Conservation (phyloP, 441 rosid genomes). For the Flueggea neowawraea region DNA sequence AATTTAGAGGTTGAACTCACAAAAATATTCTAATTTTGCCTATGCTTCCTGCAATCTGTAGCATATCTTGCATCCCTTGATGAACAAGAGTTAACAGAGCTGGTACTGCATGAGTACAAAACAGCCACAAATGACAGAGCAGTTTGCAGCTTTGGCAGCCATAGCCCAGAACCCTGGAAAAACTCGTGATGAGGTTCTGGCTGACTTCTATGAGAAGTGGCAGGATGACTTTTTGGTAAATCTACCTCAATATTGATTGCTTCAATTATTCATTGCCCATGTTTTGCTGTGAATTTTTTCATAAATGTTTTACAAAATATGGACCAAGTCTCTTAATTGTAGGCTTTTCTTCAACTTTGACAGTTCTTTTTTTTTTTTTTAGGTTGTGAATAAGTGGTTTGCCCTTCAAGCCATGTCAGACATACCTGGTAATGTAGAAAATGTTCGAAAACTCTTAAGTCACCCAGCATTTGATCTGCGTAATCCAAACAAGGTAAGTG, state of each 20-base stretch:
- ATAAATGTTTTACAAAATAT: too few species aligned
- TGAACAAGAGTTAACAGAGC: constrained; percentile 46
- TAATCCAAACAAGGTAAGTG: constrained; percentile 84
- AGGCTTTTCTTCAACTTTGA: too few species aligned
- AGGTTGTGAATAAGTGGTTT: constrained; percentile 99
- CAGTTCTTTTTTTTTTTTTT: constrained; percentile 9
- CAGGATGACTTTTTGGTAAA: constrained; percentile 77
- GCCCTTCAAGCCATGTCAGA: constrained; percentile 87
- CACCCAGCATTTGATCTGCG: constrained; percentile 94
- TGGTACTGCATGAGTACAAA: constrained; percentile 69
- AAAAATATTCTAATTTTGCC: constrained; percentile 7
- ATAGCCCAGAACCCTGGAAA: constrained; percentile 70
- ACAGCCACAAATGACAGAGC: constrained; percentile 94
- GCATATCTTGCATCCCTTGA: constrained; percentile 90
- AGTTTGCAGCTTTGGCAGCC: constrained; percentile 94
- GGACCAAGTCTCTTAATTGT: too few species aligned
- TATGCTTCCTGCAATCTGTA: constrained; percentile 21
- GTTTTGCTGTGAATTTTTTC: too few species aligned
- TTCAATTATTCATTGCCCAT: too few species aligned
- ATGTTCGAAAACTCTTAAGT: constrained; percentile 57
- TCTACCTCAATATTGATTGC: neutral
- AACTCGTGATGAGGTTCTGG: constrained; percentile 76
- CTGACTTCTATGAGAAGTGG: constrained; percentile 92
- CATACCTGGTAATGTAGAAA: constrained; percentile 84
- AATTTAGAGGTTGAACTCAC: neutral